Base-by-base conservation (phyloP, 305 asterid genomes). In the Fraxinus sp. region DNA sequence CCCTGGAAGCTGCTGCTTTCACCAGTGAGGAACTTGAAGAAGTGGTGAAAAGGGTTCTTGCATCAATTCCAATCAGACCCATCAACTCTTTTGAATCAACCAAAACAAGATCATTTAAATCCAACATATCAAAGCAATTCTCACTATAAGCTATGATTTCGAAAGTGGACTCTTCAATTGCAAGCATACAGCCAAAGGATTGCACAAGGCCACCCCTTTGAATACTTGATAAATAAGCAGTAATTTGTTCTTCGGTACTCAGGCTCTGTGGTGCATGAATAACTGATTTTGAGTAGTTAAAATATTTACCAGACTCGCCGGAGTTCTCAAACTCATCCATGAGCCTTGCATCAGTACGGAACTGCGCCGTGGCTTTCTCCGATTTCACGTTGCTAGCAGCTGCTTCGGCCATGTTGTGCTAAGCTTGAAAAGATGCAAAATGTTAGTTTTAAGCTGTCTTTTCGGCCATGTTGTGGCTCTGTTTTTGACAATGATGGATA, bases 181-280 rank as follows among this genome's bases (percentile, higher is more conserved):
- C 89, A 79, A 93, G 78, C 92, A 91, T 77, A 88, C 94, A 92
- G 13, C 97, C 97, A 79, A 92, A 90, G 16, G 97, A 84, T 81
- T 93, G 97, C 24, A 92, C 87, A 10, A 89, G 84, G 7, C 97
- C 95, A 78, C 95, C 94, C 86, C 97, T 93, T 28, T 91, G 97
- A 18, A 93, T 91, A 85, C 81, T 92, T 1, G 87, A 79, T 14
- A 93, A 82, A 35, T 93, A 92, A 84, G 87, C 84, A 35, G 14
- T 74, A 77, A 92, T 88, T 76, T 89, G 86, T 30, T 83, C 89
- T 30, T 85, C 88, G 4, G 85, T 81, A 35, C 59, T 84, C 3
- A 11, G 7, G 39, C 37, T 24, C 0, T 39, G 64, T 0, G 91
- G 82, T 0, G 84, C 82, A 71, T 18, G 36, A 59, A 81, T 18